A percentile compares a stretch with the other conserved stretches of the same genome.
Evolutionary conservation across 805 yeast species (phyloP).

Genomic region (Kregervanrija delftensis): DNA sequence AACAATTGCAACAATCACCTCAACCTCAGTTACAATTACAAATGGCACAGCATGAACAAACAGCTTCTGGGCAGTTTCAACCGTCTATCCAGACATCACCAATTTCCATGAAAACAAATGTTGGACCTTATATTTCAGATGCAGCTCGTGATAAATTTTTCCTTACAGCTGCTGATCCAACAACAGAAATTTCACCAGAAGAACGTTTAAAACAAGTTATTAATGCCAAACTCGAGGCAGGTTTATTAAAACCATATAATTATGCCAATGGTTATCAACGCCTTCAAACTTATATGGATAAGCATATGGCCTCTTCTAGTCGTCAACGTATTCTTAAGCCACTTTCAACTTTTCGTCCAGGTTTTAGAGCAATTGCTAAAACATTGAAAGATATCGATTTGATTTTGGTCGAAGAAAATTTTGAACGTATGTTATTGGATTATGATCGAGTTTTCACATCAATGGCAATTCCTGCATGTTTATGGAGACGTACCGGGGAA

Average conservation of each 20-base stretch:
- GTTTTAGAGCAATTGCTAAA: slow-evolving; percentile 87
- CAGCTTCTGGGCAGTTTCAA: slow-evolving; percentile 4
- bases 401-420: slow-evolving; percentile 86
- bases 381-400: slow-evolving; percentile 86
- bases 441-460: slow-evolving; percentile 94
- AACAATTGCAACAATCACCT: slow-evolving; percentile 1
- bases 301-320: slow-evolving; percentile 78
- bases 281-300: slow-evolving; percentile 85
- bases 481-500: slow-evolving; percentile 96
- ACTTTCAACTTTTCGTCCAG: slow-evolving; percentile 78
- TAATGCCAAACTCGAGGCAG: slow-evolving; percentile 91
- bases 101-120: background rate
- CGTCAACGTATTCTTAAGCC: slow-evolving; percentile 84
- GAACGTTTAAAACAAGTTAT: slow-evolving; percentile 89
- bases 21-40: background rate
- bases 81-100: background rate
- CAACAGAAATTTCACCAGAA: slow-evolving; percentile 89
- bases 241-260: slow-evolving; percentile 84
- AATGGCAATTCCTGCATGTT: slow-evolving; percentile 96
- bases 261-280: slow-evolving; percentile 92
- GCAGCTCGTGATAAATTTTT: slow-evolving; percentile 90
- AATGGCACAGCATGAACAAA: background rate
- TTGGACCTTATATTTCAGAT: slow-evolving; percentile 41
- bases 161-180: slow-evolving; percentile 94
- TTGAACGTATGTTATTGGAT: slow-evolving; percentile 87